Evolutionary conservation across 768 basidiomycete species (phyloP).

Genomic region (Suillus spraguei): DNA sequence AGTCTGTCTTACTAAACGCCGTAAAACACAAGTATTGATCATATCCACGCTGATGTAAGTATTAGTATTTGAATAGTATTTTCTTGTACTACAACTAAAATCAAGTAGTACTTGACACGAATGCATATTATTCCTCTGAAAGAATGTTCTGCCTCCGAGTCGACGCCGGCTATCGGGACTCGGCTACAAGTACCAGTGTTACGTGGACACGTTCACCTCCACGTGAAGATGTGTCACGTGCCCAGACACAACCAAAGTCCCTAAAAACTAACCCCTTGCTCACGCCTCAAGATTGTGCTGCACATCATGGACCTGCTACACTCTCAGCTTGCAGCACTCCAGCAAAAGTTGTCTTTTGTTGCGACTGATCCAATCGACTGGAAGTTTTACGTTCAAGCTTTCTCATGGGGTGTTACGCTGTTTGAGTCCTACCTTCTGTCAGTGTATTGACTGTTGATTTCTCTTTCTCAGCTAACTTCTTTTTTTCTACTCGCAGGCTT

Average conservation of each 20-base stretch:
- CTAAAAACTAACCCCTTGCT: background rate
- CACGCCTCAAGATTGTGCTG: background rate
- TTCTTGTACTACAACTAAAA: too few species aligned
- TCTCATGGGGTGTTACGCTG: slow-evolving; percentile 75
- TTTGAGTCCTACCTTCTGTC: slow-evolving; percentile 90
- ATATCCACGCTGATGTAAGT: background rate
- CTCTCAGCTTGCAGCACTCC: slow-evolving; percentile 54
- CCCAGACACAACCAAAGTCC: background rate
- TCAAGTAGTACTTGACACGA: background rate
- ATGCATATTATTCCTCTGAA: background rate
- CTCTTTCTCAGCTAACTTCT: slow-evolving; percentile 6
- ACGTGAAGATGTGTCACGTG: background rate
- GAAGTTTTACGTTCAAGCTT: slow-evolving; percentile 77
- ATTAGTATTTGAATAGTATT: background rate
- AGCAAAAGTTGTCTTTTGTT: slow-evolving; percentile 71
- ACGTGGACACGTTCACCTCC: background rate
- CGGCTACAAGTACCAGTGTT: background rate
- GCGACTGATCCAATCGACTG: slow-evolving; percentile 74
- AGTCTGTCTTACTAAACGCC: slow-evolving; percentile 1
- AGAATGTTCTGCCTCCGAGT: background rate
- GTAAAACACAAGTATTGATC: background rate
- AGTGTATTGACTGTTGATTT: slow-evolving; percentile 32
- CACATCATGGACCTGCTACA: slow-evolving; percentile 64
- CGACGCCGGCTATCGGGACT: background rate
- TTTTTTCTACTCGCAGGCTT: slow-evolving; percentile 37